These are phyloP conservation scores for Phytophthora tentaculata DNA, from an alignment of 352 stramenopile genomes.

Conservation along the genomic window DNA sequence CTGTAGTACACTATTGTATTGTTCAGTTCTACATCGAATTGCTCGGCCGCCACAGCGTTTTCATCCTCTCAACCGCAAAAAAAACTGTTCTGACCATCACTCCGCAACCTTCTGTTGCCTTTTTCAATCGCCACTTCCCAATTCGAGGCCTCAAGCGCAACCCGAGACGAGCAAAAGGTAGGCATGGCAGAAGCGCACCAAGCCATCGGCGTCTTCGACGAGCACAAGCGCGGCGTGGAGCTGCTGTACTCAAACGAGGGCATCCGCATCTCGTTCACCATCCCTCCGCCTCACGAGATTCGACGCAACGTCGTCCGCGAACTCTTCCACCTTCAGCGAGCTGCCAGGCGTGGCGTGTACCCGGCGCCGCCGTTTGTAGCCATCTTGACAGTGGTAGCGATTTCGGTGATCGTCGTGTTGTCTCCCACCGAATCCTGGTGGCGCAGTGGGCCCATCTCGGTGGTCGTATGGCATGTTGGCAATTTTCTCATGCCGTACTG, in stretches of 20 bases:
- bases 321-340: conserved; percentile 77
- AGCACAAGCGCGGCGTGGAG: conserved; percentile 89
- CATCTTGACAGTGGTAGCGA: conserved; percentile 58
- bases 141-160: conserved; percentile 9
- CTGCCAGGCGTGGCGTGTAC: conserved; percentile 76
- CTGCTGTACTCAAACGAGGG: conserved; percentile 86
- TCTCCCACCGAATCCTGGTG: conserved; percentile 87
- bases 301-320: conserved; percentile 65
- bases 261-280: conserved; percentile 85
- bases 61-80: not conserved
- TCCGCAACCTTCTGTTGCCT: conserved; percentile 24
- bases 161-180: conserved; percentile 5
- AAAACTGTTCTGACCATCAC: conserved; percentile 27
- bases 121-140: conserved; percentile 21
- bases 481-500: conserved; percentile 82
- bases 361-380: conserved; percentile 72
- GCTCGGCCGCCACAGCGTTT: not conserved
- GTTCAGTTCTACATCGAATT: too few species aligned
- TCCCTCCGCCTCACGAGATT: conserved; percentile 80
- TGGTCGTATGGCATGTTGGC: conserved; percentile 81
- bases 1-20: too few species aligned
- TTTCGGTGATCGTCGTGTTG: conserved; percentile 65
- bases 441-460: conserved; percentile 74
- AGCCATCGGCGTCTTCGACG: conserved; percentile 84
- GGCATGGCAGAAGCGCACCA: conserved; percentile 88